phyloP scores from a whole-genome alignment of 2,329 filamentous ascomycete genomes.

The Paradendryphiella salina region DNA sequence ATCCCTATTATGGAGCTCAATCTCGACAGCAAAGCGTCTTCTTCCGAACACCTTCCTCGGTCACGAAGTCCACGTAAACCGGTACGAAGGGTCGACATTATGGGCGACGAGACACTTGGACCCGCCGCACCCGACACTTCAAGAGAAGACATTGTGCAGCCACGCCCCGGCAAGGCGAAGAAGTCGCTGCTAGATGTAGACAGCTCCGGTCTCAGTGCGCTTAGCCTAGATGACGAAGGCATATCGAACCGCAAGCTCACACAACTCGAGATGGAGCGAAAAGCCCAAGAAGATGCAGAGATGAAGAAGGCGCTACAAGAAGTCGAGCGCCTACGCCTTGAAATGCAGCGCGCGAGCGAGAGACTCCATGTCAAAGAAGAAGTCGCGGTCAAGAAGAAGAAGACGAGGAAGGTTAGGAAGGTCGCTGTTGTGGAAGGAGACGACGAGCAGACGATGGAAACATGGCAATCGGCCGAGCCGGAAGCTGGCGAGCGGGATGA shows the following conservation, averaged over 20 bases:
- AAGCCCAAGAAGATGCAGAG: slow-evolving; percentile 78
- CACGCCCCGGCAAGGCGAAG: slow-evolving; percentile 48
- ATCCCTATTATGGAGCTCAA: slow-evolving; percentile 96
- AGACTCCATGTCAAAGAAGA: slow-evolving; percentile 71
- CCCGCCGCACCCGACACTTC: slow-evolving; percentile 37
- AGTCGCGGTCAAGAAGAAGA: slow-evolving; percentile 65
- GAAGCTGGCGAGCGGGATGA: slow-evolving; percentile 18
- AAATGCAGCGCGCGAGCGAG: slow-evolving; percentile 85
- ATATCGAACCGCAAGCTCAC: slow-evolving; percentile 30
- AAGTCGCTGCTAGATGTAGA: slow-evolving; percentile 81
- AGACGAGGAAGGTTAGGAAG: slow-evolving; percentile 56
- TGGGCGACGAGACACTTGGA: slow-evolving; percentile 54
- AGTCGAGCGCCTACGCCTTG: slow-evolving; percentile 80
- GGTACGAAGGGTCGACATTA: slow-evolving; percentile 50
- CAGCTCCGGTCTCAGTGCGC: slow-evolving; percentile 74
- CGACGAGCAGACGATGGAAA: slow-evolving; percentile 42
- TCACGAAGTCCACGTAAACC: slow-evolving; percentile 39
- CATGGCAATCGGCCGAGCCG: slow-evolving; percentile 45
- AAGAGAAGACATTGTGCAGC: slow-evolving; percentile 38
- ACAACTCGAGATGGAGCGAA: slow-evolving; percentile 64
- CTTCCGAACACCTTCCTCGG: slow-evolving; percentile 24
- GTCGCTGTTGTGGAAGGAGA: slow-evolving; percentile 51
- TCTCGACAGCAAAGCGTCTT: slow-evolving; percentile 55
- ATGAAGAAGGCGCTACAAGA: slow-evolving; percentile 88
- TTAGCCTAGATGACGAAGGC: slow-evolving; percentile 63